Conservation (phyloP, 805 yeast genomes). For the Suhomyces tanzawaensis region DNA sequence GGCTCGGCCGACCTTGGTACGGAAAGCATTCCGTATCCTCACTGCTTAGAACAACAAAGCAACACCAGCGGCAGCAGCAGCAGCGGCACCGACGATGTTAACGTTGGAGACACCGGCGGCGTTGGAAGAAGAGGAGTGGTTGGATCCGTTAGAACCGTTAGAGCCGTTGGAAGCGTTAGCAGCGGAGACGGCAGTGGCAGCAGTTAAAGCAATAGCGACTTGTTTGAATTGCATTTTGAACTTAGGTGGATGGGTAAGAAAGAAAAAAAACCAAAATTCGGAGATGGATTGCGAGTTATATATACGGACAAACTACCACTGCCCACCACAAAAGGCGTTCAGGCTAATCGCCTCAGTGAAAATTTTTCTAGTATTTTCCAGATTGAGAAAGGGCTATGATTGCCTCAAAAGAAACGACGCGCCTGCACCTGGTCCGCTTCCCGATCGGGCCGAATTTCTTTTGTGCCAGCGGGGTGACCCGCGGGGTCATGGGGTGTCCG, state of each 20-base stretch:
- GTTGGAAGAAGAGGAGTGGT: constrained; percentile 16
- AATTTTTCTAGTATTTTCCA: constrained; percentile 3
- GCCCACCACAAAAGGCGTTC: not conserved
- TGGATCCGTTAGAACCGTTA: constrained; percentile 15
- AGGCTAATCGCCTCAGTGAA: constrained; percentile 1
- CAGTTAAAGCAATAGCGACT: constrained; percentile 28
- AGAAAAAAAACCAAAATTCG: not conserved
- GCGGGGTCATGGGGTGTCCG: too few relatives aligned
- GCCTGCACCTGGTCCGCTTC: not conserved
- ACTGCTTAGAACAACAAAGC: constrained; percentile 29
- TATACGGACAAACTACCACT: constrained; percentile 1
- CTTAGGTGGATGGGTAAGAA: constrained; percentile 1
- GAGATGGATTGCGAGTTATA: constrained; percentile 2
- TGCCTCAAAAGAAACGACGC: constrained; percentile 3
- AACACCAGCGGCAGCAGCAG: constrained; percentile 29
- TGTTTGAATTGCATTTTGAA: constrained; percentile 26
- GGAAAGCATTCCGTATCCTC: constrained; percentile 2
- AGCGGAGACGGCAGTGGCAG: constrained; percentile 29
- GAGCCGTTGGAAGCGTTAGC: constrained; percentile 20
- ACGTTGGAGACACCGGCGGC: constrained; percentile 25
- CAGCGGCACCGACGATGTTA: constrained; percentile 28
- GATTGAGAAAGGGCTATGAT: constrained; percentile 1
- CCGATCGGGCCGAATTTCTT: constrained; percentile 2
- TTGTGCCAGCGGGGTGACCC: constrained; percentile 3
- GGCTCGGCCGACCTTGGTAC: constrained; percentile 2